Conservation (phyloP, 495 filamentous ascomycete genomes). For the Immersiella caudata region DNA sequence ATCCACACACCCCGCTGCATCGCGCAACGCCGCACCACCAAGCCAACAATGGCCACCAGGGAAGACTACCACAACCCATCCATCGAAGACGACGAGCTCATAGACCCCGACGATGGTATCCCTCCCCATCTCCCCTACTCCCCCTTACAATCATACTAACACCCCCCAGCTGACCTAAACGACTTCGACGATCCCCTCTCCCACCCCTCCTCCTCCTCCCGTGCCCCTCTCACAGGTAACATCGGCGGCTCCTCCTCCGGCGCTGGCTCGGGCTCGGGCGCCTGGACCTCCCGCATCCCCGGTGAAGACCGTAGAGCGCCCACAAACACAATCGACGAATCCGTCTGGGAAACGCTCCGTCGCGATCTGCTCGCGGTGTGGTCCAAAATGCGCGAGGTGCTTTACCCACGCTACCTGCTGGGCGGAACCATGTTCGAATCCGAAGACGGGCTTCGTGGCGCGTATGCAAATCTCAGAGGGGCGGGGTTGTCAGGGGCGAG, state of each 20-base stretch:
- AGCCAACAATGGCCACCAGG: slow-evolving; percentile 38
- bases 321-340: slow-evolving; percentile 94
- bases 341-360: slow-evolving; percentile 90
- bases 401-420: slow-evolving; percentile 93
- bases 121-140: background rate
- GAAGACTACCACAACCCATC: slow-evolving; percentile 65
- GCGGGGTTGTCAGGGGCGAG: slow-evolving; percentile 56
- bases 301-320: slow-evolving; percentile 94
- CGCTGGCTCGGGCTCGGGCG: background rate
- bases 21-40: background rate
- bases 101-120: slow-evolving; percentile 93
- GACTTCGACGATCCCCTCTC: slow-evolving; percentile 89
- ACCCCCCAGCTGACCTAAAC: slow-evolving; percentile 67
- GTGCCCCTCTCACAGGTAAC: slow-evolving; percentile 77
- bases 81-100: slow-evolving; percentile 82
- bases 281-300: slow-evolving; percentile 80
- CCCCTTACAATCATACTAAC: background rate
- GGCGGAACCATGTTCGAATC: slow-evolving; percentile 73
- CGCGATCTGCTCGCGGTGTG: slow-evolving; percentile 91
- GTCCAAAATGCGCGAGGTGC: slow-evolving; percentile 97
- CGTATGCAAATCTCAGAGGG: slow-evolving; percentile 53
- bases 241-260: slow-evolving; percentile 60
- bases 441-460: slow-evolving; percentile 55
- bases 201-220: slow-evolving; percentile 58
- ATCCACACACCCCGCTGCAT: background rate